Base-by-base conservation (phyloP, 2,329 filamentous ascomycete species). In the Claviceps pazoutovae region DNA sequence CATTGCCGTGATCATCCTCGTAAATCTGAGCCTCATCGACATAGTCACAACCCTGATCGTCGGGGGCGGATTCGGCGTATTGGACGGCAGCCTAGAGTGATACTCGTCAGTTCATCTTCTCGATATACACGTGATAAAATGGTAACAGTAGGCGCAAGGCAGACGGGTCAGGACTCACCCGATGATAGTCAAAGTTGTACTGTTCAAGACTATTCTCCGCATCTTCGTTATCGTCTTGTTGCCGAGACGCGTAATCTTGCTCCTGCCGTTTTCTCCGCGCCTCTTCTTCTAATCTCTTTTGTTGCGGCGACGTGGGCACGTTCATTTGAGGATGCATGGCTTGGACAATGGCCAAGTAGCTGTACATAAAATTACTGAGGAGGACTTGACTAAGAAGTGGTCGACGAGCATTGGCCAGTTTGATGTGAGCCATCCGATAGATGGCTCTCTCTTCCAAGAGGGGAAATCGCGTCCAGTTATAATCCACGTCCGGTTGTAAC, bases 341-440 rank as follows among this genome's bases (percentile, higher is more conserved):
- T 69, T 98, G 93, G 46, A 98, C 93, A 67, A 97, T 98, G 56
- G 93, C 93, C 57, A 98, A 78, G 66, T 98, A 98, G 53, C 89
- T 93, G 71, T 98, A 98, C 93, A 98, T 98, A 69, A 98, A 98
- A 67, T 98, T 98, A 69, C 90, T 96, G 58, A 98, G 78, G 54
- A 98, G 74, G 21, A 98, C 93, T 67, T 98, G 93, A 54, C 91
- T 96, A 63, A 95, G 85, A 49, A 98, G 71, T 42, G 91, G 86
- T 52, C 93, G 84, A 45, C 91, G 83, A 39, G 93, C 93, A 64
- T 98, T 97, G n/a, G 93, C 93, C 55, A 98, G 80, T 68, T 98
- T 98, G 70, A 97, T 94, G 65, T 98, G 93, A 17, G 93, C 93
- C 88, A 98, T 95, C 55, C 93, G 82, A 68, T 98, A 98, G 54